phyloP scores from a whole-genome alignment of 2,329 filamentous ascomycete genomes.

The Anthostomella pinea region DNA sequence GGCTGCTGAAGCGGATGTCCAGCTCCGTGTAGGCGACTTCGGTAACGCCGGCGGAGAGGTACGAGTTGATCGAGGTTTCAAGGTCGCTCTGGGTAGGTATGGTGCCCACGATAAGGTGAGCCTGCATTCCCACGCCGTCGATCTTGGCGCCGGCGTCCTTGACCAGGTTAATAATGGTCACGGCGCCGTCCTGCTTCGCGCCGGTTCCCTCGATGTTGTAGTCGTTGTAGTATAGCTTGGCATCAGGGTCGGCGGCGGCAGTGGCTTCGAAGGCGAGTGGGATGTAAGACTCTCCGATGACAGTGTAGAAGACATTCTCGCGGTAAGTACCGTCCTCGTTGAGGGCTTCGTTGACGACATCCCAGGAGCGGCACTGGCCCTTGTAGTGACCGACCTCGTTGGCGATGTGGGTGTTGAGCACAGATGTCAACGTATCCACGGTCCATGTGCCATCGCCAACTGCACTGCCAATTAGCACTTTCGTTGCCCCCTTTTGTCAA shows the following conservation, averaged over 20 bases:
- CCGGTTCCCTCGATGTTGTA: constrained; percentile 59
- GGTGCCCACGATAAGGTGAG: constrained; percentile 56
- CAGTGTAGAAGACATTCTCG: constrained; percentile 50
- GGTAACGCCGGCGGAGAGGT: constrained; percentile 45
- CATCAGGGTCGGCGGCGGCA: constrained; percentile 49
- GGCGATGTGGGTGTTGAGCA: constrained; percentile 59
- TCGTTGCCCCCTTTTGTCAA: constrained; percentile 4
- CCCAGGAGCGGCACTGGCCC: constrained; percentile 61
- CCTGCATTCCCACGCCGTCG: constrained; percentile 61
- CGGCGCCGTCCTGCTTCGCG: constrained; percentile 43
- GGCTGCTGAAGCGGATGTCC: constrained; percentile 50
- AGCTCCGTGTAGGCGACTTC: constrained; percentile 62
- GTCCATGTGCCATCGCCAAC: constrained; percentile 49
- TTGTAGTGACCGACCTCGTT: constrained; percentile 56
- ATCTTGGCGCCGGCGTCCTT: constrained; percentile 52
- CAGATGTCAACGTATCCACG: constrained; percentile 51
- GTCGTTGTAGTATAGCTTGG: constrained; percentile 56
- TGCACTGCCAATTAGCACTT: constrained; percentile 22
- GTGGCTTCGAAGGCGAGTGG: constrained; percentile 56
- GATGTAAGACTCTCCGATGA: constrained; percentile 56
- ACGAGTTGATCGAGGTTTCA: constrained; percentile 46
- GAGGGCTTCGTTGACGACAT: constrained; percentile 64
- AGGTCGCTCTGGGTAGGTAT: constrained; percentile 45
- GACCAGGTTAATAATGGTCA: constrained; percentile 44
- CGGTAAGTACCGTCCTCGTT: constrained; percentile 56